Evolutionary conservation across 1,139 yeast genomes (phyloP).

Genomic region (Candida tropicalis): DNA sequence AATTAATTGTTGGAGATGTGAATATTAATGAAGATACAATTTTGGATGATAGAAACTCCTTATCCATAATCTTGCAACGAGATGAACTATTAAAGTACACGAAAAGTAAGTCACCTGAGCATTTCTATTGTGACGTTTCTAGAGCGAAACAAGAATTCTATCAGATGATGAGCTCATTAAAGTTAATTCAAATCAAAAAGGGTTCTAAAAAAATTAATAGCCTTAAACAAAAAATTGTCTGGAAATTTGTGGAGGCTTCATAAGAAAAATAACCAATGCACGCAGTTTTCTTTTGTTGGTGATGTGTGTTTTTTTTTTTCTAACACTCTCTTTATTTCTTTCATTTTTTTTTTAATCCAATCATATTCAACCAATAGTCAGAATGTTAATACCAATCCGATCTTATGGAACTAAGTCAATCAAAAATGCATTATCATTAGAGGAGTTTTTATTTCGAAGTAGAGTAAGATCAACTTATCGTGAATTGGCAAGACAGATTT

Average conservation of each 20-base stretch:
- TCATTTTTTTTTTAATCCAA: background rate
- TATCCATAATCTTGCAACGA: background rate
- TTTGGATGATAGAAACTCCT: background rate
- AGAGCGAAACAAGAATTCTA: background rate
- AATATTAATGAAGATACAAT: background rate
- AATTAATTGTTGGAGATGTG: background rate
- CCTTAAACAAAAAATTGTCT: background rate
- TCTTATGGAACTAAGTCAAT: background rate
- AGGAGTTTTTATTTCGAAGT: constrained; percentile 45
- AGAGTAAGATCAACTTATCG: constrained; percentile 37
- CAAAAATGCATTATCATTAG: constrained; percentile 31
- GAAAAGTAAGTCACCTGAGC: background rate
- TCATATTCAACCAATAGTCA: background rate
- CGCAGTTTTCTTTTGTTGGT: no score
- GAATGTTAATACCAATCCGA: background rate
- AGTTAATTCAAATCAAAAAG: background rate
- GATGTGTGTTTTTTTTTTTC: no score
- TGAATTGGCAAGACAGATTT: constrained; percentile 34
- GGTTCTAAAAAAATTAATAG: background rate
- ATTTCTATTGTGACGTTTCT: background rate
- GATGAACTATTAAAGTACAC: background rate
- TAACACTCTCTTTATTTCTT: no score
- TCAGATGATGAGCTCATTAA: background rate
- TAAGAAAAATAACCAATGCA: no score
- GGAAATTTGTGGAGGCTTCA: background rate